Evolutionary conservation across 345 rosid genomes (phyloP), one percentile per base, ranked within the genome.

Genomic region (Bruguiera sexangula): DNA sequence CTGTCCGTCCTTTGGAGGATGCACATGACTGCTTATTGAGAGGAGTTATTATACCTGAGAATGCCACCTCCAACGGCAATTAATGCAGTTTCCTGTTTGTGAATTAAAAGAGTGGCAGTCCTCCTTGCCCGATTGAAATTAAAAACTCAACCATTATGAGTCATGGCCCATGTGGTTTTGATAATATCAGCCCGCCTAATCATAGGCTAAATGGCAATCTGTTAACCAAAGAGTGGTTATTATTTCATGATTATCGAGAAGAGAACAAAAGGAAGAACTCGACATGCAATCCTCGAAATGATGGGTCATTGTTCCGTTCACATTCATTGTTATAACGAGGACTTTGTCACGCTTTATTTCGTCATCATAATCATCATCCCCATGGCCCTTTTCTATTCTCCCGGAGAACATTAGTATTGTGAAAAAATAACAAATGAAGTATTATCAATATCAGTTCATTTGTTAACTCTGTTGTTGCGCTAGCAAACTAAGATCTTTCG

Each of bases 291-390:
- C 58, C 60, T 73, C 59, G 60, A 73, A 72, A 72, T 70, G 80
- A 78, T 65, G 74, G 69, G 67, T 76, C 70, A 65, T 65, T 66
- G 59, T 62, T 69, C 60, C 74, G 72, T 64, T 7, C 50, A 13
- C 50, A 48, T 48, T 21, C 6, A 66, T 76, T 78, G 80, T 50
- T 51, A 83, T 78, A 13, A 80, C 75, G 52, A 65, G 5, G 53
- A 69, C 60, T 34, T 75, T 64, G 70, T 61, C 82, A 65, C 71
- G 78, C 77, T 76, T 71, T 70, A 31, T 76, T 59, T 71, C 54
- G 43, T 76, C 29, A 70, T 69, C 66, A 62, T 71, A 72, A 76
- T 76, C 73, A 81, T 60, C 71, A 39, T 55, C 43, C 43, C 19
- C 43, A 9, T 64, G 29, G 11, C 63, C 37, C 69, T 64, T 39